Evolutionary conservation across 305 asterid genomes (phyloP).

Genomic region (Plantago lanceolata): DNA sequence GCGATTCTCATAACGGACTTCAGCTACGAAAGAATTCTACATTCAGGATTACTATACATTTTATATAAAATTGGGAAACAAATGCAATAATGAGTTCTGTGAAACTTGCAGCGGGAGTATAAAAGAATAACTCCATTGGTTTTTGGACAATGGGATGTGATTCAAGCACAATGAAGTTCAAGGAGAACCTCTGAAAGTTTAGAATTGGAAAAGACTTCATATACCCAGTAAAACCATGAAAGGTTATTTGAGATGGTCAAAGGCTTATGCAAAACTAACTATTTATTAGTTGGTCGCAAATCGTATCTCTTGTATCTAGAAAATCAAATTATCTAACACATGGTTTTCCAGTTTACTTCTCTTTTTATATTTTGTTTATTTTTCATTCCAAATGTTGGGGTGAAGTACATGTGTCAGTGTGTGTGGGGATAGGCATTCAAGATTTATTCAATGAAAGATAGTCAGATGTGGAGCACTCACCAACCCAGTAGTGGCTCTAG

Average conservation of each 20-base stretch:
- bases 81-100: not conserved
- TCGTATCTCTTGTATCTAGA: not conserved
- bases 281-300: slow-evolving; percentile 6
- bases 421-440: not conserved
- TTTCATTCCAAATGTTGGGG: too few species aligned
- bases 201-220: not conserved
- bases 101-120: not conserved
- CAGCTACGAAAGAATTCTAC: not conserved
- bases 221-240: not conserved
- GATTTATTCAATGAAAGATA: slow-evolving; percentile 11
- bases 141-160: too few species aligned
- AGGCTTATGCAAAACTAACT: slow-evolving; percentile 4
- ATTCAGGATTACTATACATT: not conserved
- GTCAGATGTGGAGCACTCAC: slow-evolving; percentile 33
- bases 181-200: not conserved
- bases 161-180: not conserved
- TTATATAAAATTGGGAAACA: not conserved
- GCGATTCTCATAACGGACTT: not conserved
- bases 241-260: not conserved
- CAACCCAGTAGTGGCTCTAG: slow-evolving; percentile 65
- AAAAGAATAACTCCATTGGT: too few species aligned
- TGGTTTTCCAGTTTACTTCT: slow-evolving; percentile 1
- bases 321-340: slow-evolving; percentile 2
- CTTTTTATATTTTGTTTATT: too few species aligned
- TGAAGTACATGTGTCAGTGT: too few species aligned